These are phyloP conservation scores for Lasiodiplodia sp. DNA, from an alignment of 2,329 filamentous ascomycete genomes.

Conservation along the genomic window DNA sequence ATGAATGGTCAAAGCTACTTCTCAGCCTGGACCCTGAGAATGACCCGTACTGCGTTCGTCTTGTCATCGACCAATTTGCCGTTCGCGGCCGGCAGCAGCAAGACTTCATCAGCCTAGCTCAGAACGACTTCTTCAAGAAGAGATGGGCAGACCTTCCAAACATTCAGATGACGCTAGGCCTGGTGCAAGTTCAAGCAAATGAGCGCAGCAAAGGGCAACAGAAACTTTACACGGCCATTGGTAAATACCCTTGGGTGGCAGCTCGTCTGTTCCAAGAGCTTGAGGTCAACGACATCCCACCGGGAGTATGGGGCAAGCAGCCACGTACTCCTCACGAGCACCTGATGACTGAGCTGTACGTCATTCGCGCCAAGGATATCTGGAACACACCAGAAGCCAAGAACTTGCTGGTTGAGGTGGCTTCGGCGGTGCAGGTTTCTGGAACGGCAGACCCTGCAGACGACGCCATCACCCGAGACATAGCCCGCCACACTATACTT, in stretches of 20 bases:
- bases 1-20: constrained; percentile 91
- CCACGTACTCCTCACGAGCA: constrained; percentile 70
- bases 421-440: constrained; percentile 58
- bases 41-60: constrained; percentile 83
- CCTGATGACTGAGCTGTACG: constrained; percentile 78
- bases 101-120: constrained; percentile 76
- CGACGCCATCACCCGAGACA: constrained; percentile 56
- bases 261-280: constrained; percentile 80
- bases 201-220: constrained; percentile 70
- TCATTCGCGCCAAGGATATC: constrained; percentile 77
- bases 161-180: constrained; percentile 75
- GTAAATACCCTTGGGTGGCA: constrained; percentile 83
- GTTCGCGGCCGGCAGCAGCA: constrained; percentile 79
- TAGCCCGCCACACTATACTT: constrained; percentile 80
- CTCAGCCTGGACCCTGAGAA: constrained; percentile 73
- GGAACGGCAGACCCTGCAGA: constrained; percentile 51
- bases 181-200: constrained; percentile 77
- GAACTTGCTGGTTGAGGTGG: constrained; percentile 72
- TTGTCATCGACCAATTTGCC: constrained; percentile 83
- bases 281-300: constrained; percentile 76
- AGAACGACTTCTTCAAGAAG: constrained; percentile 54
- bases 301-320: constrained; percentile 80
- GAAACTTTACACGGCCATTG: constrained; percentile 72
- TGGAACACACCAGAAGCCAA: constrained; percentile 83
- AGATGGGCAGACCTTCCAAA: constrained; percentile 68